Evolutionary conservation across 306 rosid species (phyloP), one percentile per base, ranked within the genome.

Genomic region (Malus sylvestris): DNA sequence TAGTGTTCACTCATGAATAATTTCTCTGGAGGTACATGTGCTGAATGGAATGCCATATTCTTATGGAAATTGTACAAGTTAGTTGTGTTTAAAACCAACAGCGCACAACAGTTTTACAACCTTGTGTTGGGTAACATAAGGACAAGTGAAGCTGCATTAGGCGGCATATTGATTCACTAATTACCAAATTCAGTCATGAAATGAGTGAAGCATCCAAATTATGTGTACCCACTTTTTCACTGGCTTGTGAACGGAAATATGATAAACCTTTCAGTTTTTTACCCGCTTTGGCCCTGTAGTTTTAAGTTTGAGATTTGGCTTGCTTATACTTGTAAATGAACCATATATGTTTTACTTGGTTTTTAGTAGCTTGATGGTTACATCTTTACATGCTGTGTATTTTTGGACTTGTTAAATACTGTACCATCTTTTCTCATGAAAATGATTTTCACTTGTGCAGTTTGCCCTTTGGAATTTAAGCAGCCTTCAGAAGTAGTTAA

Each of bases 391-490:
- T 10, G 27, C 27, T 8, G 38, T 61, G 67, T 45, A 25, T 59
- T 27, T 15, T 25, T 27, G 51, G 44, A 40, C 23, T 51, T 55
- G 6, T 61, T 11, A 38, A 67, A 10, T 78, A 40, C 60, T 78
- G 22, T 32, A 32, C 44, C 68, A 64, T 27, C 32, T 19, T 67
- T 25, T 49, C 38, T 82, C 44, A 72, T 68, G 71, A 71, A 70
- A 33, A 67, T 80, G 72, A 65, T 35, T 79, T 30, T 82, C 86
- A 44, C 70, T 75, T 81, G 75, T 81, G 86, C 92, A 95, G 99
- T 87, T 72, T 95, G 99, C 76, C 99, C 99, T 81, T 87, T 95
- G 88, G 82, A 79, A 84, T 95, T 95, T 75, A 87, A 82, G 87
- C 88, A 89, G 84, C 97, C 99, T 60, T 71, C 83, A 1, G 97